Evolutionary conservation across 331 rosid genomes (phyloP).

Genomic region (Pyrus hybrid): DNA sequence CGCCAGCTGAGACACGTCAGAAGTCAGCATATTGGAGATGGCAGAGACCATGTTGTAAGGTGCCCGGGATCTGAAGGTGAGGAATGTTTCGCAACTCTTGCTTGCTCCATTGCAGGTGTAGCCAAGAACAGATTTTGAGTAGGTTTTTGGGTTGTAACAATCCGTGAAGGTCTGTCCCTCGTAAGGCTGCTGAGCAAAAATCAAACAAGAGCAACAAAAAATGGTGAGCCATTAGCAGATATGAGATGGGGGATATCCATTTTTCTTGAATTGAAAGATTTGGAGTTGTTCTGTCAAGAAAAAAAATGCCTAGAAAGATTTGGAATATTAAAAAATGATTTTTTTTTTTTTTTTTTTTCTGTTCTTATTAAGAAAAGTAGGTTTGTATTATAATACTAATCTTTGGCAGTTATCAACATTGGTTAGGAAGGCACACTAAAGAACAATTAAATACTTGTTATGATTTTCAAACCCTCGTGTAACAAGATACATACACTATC

Average conservation of each 20-base stretch:
- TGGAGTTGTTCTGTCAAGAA: not conserved
- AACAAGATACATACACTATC: no score
- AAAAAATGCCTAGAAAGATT: no score
- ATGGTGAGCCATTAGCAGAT: conserved; percentile 11
- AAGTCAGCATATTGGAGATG: conserved; percentile 45
- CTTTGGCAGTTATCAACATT: not conserved
- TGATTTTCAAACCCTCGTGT: not conserved
- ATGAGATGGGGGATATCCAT: conserved; percentile 33
- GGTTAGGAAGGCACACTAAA: not conserved
- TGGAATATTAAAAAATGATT: no score
- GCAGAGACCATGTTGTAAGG: conserved; percentile 52
- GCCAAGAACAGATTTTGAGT: conserved; percentile 47
- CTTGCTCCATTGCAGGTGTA: conserved; percentile 56
- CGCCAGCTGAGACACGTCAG: conserved; percentile 53
- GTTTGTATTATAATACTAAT: not conserved
- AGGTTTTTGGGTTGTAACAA: conserved; percentile 27
- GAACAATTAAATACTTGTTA: no score
- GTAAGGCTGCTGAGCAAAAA: conserved; percentile 66
- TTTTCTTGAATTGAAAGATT: not conserved
- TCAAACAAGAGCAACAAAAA: conserved; percentile 16
- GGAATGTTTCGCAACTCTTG: conserved; percentile 54
- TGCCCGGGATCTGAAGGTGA: conserved; percentile 67
- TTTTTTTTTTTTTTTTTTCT: not conserved
- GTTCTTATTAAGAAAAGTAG: not conserved
- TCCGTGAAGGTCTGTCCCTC: conserved; percentile 38